Base-by-base conservation (phyloP, 2,329 filamentous ascomycete species). In the Cryphonectria naterciae region DNA sequence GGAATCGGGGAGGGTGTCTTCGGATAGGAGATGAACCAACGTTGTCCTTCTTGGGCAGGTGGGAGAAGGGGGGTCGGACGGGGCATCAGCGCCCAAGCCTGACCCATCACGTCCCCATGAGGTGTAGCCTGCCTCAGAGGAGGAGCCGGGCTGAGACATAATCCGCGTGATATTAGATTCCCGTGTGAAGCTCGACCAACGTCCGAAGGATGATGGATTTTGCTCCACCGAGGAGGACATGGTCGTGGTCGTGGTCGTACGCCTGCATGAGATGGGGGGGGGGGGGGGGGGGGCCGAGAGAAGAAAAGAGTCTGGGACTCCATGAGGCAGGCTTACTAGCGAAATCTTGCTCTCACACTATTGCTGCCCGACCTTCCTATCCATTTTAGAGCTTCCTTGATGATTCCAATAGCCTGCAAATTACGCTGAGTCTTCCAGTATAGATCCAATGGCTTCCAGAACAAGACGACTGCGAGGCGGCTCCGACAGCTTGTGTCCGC, bases 401-500 rank as follows among this genome's bases (percentile, higher is more conserved):
- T 58, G 25, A 58, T 28, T 28, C 11, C 7, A 28, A 28, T 17
- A 56, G 52, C 25, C 25, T 56, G n/a, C 13, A 28, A 11, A 56
- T 28, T 11, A 28, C 25, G n/a, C 19, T n/a, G 10, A 6, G 52
- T 28, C 1, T 4, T 56, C 25, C 4, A 13, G 52, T 28, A 2
- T 19, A n/a, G 19, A 37, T n/a, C 37, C 41, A 37, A 63, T 13
- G 52, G 52, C 11, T 17, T 56, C 17, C 43, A 49, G 7, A 61
- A 13, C 32, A 15, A 46, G 37, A 11, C 22, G 5, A 28, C 58
- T 15, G 54, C 62, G 52, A 32, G 28, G 41, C 35, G 49, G 37
- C 61, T 65, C 68, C 71, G 60, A 68, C 39, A 19, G 8, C 25
- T 15, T 49, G 68, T 68, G 67, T 43, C 62, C 65, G 62, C 68